phyloP scores from a whole-genome alignment of 2,329 filamentous ascomycete genomes.

The Trichoderma asperellum region DNA sequence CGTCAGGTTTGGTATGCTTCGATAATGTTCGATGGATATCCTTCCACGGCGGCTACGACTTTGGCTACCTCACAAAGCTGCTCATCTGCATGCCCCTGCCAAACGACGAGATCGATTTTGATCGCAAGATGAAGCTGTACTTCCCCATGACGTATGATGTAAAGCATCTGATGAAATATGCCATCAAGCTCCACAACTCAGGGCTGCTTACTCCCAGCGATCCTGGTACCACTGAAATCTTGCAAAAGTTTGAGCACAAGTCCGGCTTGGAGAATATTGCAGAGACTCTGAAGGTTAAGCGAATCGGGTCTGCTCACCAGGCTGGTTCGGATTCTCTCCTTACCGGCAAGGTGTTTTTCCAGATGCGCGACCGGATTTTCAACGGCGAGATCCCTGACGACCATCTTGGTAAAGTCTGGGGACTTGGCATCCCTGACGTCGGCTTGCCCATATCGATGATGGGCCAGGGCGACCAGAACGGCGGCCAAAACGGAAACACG shows the following conservation, averaged over 20 bases:
- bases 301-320: conserved; percentile 85
- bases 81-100: conserved; percentile 82
- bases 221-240: conserved; percentile 69
- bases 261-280: conserved; percentile 92
- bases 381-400: conserved; percentile 79
- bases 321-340: conserved; percentile 92
- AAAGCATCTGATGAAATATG: conserved; percentile 94
- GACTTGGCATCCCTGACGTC: conserved; percentile 75
- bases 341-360: conserved; percentile 94
- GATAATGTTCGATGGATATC: conserved; percentile 94
- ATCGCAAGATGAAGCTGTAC: conserved; percentile 85
- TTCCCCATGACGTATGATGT: conserved; percentile 95
- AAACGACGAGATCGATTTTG: conserved; percentile 87
- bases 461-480: conserved; percentile 38
- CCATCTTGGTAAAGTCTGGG: conserved; percentile 90
- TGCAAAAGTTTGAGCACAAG: conserved; percentile 86
- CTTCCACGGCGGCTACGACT: conserved; percentile 97
- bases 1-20: conserved; percentile 85
- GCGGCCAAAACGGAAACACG: conserved; percentile 56
- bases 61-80: conserved; percentile 94
- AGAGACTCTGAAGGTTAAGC: conserved; percentile 87
- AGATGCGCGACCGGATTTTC: conserved; percentile 86
- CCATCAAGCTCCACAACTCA: conserved; percentile 69
- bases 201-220: conserved; percentile 67
- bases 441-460: conserved; percentile 44